Conservation (phyloP, 192 early-diverging fungal genomes). For the Coemansia sp. region DNA sequence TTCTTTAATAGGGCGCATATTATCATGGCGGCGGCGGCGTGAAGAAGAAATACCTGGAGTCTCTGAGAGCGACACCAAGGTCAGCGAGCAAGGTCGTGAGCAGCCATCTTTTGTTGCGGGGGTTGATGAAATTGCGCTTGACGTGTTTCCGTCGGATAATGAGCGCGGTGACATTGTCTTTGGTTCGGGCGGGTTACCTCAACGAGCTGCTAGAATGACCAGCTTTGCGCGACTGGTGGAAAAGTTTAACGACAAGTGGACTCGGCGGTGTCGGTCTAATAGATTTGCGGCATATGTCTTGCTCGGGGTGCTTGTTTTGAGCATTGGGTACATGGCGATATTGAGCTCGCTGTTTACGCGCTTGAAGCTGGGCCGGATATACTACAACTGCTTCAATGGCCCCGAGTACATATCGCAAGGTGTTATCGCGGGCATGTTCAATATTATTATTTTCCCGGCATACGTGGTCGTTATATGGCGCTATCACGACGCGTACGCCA, state of each 20-base stretch:
- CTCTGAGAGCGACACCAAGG: background rate
- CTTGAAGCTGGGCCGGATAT: conserved; percentile 13
- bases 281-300: conserved; percentile 11
- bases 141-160: background rate
- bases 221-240: background rate
- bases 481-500: conserved; percentile 43
- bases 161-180: background rate
- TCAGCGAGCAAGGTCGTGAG: background rate
- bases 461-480: conserved; percentile 29
- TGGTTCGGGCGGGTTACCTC: background rate
- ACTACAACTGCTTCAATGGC: conserved; percentile 42
- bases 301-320: background rate
- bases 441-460: conserved; percentile 18
- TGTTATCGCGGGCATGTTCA: conserved; percentile 22
- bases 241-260: conserved; percentile 3
- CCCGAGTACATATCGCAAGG: conserved; percentile 19
- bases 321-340: conserved; percentile 22
- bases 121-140: background rate
- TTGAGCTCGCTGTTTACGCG: conserved; percentile 24
- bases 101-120: background rate
- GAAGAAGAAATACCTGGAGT: background rate
- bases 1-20: background rate
- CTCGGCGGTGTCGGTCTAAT: background rate
- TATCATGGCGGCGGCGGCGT: background rate
- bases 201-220: background rate